Percentiles rank a stretch among this genome's conserved stretches.
phyloP scores from a whole-genome alignment of 2,329 filamentous ascomycete species.

The Taxawa tesnikishii region DNA sequence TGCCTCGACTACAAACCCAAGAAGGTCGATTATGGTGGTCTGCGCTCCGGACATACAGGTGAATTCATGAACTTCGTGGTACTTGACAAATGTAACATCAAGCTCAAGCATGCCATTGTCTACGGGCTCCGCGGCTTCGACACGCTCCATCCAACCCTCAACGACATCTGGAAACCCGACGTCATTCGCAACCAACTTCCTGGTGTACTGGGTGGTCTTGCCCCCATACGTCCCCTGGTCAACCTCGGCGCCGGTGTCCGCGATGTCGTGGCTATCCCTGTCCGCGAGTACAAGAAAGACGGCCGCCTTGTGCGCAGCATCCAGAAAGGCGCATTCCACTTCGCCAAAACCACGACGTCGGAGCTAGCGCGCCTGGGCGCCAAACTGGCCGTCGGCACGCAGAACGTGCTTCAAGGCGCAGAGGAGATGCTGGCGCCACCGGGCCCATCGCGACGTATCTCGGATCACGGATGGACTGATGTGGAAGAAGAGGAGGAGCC shows the following conservation, averaged over 20 bases:
- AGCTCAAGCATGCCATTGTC: conserved; percentile 77
- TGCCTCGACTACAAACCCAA: conserved; percentile 97
- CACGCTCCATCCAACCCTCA: conserved; percentile 74
- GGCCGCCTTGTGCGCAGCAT: conserved; percentile 85
- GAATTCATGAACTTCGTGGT: conserved; percentile 99
- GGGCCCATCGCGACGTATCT: conserved; percentile 22
- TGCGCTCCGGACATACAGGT: conserved; percentile 85
- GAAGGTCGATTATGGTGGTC: conserved; percentile 85
- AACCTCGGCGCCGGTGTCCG: conserved; percentile 81
- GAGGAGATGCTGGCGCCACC: conserved; percentile 57
- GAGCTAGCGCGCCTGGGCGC: conserved; percentile 91
- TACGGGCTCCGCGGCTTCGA: conserved; percentile 90
- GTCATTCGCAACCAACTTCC: conserved; percentile 82
- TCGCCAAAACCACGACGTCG: conserved; percentile 85
- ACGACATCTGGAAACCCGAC: conserved; percentile 94
- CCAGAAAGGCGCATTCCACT: conserved; percentile 77
- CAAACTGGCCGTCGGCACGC: conserved; percentile 87
- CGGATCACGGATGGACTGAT: conserved; percentile 30
- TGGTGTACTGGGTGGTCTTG: conserved; percentile 75
- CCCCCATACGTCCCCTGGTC: conserved; percentile 78
- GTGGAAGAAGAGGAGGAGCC: conserved; percentile 55
- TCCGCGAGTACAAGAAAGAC: conserved; percentile 88
- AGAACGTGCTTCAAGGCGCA: conserved; percentile 80
- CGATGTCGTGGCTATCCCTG: conserved; percentile 77
- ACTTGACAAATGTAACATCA: conserved; percentile 77